Base-by-base conservation (phyloP, 768 basidiomycete genomes). In the Boletus pseudopeckii region DNA sequence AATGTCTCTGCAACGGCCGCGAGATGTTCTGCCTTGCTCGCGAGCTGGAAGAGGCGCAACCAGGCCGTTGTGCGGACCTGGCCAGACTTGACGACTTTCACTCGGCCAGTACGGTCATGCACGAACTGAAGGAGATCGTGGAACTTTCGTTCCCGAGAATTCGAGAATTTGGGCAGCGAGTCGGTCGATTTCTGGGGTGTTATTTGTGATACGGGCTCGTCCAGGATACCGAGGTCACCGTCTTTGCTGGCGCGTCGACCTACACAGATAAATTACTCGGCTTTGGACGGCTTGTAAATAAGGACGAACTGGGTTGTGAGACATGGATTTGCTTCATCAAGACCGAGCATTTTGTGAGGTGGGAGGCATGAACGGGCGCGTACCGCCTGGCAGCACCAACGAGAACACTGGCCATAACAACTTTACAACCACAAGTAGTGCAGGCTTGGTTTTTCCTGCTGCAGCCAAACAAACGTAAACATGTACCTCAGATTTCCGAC, bases 41-140 rank as follows among this genome's bases (percentile, higher is more conserved):
- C 80, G 41, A 84, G 73, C 52, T 75, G 72, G 28, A 85, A 71
- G 15, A 84, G 68, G 32, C 79, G 74, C 22, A 74, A 55, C 81
- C 82, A 84, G 2, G 77, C 72, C 14, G 73, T 71, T 32, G 77
- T 68, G 37, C 77, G 71, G 37, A 83, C 75, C 54, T 73, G 69
- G 3, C 66, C 69, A 33, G 60, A 58, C 45, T 66, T 68, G 54
- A 66, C 50, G 22, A 61, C 60, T 22, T 62, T 72, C n/a, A 59
- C 50, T 24, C 61, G 60, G 20, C 69, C 70, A 1, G 64, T 68
- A 17, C 66, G 68, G 41, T 71, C 61, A 24, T 49, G 54, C 30
- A 70, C 61, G 30, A 68, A 70, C 53, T 70, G 54, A 2, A 70
- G 50, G 5, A 58, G 58, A 13, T 63, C 28, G 6, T 57, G 20